phyloP scores from a whole-genome alignment of 805 yeast species.

The Blastobotrys chiropterorum region DNA sequence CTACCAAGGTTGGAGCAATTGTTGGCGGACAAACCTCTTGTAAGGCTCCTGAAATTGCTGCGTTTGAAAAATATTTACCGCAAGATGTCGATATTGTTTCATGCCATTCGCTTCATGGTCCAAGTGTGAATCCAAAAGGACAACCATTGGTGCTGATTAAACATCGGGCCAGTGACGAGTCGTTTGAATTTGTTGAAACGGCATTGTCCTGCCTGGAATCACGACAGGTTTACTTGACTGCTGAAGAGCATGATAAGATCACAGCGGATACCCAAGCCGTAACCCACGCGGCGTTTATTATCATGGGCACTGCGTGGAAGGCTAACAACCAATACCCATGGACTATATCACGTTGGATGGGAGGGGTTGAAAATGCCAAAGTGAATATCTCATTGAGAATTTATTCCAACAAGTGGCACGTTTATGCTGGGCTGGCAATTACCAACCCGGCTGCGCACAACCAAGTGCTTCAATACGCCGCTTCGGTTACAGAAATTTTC shows the following conservation, averaged over 20 bases:
- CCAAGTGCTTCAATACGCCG: constrained; percentile 85
- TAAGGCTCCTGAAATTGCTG: constrained; percentile 81
- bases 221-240: constrained; percentile 67
- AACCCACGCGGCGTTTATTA: constrained; percentile 93
- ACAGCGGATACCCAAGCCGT: constrained; percentile 99
- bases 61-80: constrained; percentile 74
- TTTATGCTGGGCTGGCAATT: constrained; percentile 94
- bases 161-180: constrained; percentile 57
- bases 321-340: constrained; percentile 81
- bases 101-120: constrained; percentile 92
- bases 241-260: constrained; percentile 86
- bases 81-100: constrained; percentile 75
- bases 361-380: constrained; percentile 94
- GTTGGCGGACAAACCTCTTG: constrained; percentile 99
- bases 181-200: constrained; percentile 53
- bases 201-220: constrained; percentile 71
- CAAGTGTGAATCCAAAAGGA: constrained; percentile 79
- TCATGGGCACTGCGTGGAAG: constrained; percentile 97
- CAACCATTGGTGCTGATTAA: constrained; percentile 87
- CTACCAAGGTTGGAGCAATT: constrained; percentile 74
- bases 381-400: constrained; percentile 88
- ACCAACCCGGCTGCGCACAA: constrained; percentile 91
- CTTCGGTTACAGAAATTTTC: constrained; percentile 74
- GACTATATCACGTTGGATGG: constrained; percentile 76
- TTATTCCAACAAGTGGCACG: constrained; percentile 94